Conservation (phyloP, 257 asterid genomes). For the Jacaranda copaia region DNA sequence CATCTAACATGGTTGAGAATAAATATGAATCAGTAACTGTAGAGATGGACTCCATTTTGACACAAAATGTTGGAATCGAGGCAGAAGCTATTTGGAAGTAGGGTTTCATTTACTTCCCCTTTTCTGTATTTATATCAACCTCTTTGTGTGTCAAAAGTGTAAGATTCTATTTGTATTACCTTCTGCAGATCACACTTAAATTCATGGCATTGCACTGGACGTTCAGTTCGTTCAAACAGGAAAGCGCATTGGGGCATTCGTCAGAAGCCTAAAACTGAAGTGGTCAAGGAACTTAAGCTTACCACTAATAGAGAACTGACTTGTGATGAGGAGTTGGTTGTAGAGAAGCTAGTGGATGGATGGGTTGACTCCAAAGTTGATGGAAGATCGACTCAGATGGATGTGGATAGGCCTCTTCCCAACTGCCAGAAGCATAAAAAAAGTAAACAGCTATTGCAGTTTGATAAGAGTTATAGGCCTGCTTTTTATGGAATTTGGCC, state of each 20-base stretch:
- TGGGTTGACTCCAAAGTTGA: slow-evolving; percentile 47
- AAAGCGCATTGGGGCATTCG: slow-evolving; percentile 79
- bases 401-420: slow-evolving; percentile 32
- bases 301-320: slow-evolving; percentile 54
- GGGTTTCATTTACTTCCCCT: slow-evolving; percentile 34
- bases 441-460: slow-evolving; percentile 68
- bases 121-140: slow-evolving; percentile 28
- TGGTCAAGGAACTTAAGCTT: slow-evolving; percentile 91
- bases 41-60: slow-evolving; percentile 71
- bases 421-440: slow-evolving; percentile 33
- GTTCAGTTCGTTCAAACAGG: slow-evolving; percentile 48
- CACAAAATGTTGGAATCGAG: slow-evolving; percentile 45
- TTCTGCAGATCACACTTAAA: slow-evolving; percentile 70
- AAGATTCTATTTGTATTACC: slow-evolving; percentile 24
- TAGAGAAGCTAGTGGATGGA: slow-evolving; percentile 60
- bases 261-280: slow-evolving; percentile 71
- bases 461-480: slow-evolving; percentile 81
- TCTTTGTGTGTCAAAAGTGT: slow-evolving; percentile 34
- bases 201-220: slow-evolving; percentile 63
- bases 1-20: slow-evolving; percentile 44
- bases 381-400: slow-evolving; percentile 38
- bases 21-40: slow-evolving; percentile 56
- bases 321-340: slow-evolving; percentile 54
- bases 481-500: slow-evolving; percentile 85
- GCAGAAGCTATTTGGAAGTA: slow-evolving; percentile 72